Conservation (phyloP, 441 rosid genomes). For the Bocquillonia castaneifolia region DNA sequence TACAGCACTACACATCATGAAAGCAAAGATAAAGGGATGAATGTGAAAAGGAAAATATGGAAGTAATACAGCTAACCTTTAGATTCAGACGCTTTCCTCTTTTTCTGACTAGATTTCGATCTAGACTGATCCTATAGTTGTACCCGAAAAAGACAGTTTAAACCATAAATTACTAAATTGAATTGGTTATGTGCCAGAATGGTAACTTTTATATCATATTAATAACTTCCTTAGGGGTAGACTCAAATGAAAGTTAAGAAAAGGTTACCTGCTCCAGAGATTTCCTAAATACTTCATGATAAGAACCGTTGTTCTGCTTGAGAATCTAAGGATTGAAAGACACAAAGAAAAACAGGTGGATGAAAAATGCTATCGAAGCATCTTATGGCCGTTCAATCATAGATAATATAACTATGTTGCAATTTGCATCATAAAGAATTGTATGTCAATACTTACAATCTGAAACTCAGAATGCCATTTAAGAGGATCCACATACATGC, state of each 20-base stretch:
- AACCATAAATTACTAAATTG: constrained; percentile 11
- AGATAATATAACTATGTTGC: background rate
- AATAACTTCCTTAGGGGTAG: constrained; percentile 1
- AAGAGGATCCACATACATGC: constrained; percentile 40
- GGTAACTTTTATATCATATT: background rate
- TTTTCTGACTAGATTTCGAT: constrained; percentile 24
- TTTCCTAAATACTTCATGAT: constrained; percentile 33
- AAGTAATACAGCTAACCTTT: constrained; percentile 34
- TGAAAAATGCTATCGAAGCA: too few species aligned
- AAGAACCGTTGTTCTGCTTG: constrained; percentile 32
- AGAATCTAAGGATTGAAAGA: constrained; percentile 32
- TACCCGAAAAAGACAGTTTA: constrained; percentile 21
- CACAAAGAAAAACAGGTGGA: background rate
- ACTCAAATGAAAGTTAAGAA: constrained; percentile 4
- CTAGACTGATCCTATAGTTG: constrained; percentile 32
- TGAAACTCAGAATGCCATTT: constrained; percentile 39
- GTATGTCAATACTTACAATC: constrained; percentile 30
- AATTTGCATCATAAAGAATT: background rate
- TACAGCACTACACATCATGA: background rate
- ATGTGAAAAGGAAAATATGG: background rate
- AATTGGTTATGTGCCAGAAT: background rate
- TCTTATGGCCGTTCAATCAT: too few species aligned
- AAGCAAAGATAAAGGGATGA: background rate
- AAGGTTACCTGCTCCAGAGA: constrained; percentile 42
- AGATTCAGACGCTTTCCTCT: constrained; percentile 28